Base-by-base conservation (phyloP, 2,329 filamentous ascomycete genomes). In the Orbilia blumenaviensis region DNA sequence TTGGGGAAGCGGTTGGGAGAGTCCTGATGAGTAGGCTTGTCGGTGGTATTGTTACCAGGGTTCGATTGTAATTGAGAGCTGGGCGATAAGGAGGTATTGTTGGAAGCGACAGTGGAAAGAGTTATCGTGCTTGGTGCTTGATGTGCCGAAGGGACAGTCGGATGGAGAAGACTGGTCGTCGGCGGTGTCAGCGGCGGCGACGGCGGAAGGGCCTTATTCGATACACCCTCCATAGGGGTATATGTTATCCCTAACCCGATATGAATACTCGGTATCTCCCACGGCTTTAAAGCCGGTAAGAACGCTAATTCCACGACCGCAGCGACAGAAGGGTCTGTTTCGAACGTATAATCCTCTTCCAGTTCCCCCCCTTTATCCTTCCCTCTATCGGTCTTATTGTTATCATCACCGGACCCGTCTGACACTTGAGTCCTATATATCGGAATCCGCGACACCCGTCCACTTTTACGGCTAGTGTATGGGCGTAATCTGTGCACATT, bases 341-440 rank as follows among this genome's bases (percentile, higher is more conserved):
- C 81, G 80, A 29, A 82, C 81, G 12, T 85, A 79, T 82, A 60
- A 80, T 78, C 38, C 81, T 83, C 18, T 84, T 80, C 2, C 82
- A 79, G 18, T 44, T 83, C 79, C 42, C 84, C 82, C 25, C 83
- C 38, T 80, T 32, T 32, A 83, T 79, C 42, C 84, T 82, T n/a
- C n/a, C n/a, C n/a, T n/a, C n/a, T 25, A 87, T 83, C 34, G 80
- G 80, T 34, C 12, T 56, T 29, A 7, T 25, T n/a, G n/a, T n/a
- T 25, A 23, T 14, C n/a, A 14, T 29, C 18, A 41, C 16, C 14
- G 8, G 7, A 16, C 7, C 83, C 68, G 1, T 84, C 81, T 0
- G 80, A 78, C 29, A 36, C 42, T 23, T 85, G 83, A 68, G 85
- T 83, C 85, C 85, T 88, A 67, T 82, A 83, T 27, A 84, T 83